Conservation (phyloP, 352 stramenopile genomes). For the Phytophthora rubi region DNA sequence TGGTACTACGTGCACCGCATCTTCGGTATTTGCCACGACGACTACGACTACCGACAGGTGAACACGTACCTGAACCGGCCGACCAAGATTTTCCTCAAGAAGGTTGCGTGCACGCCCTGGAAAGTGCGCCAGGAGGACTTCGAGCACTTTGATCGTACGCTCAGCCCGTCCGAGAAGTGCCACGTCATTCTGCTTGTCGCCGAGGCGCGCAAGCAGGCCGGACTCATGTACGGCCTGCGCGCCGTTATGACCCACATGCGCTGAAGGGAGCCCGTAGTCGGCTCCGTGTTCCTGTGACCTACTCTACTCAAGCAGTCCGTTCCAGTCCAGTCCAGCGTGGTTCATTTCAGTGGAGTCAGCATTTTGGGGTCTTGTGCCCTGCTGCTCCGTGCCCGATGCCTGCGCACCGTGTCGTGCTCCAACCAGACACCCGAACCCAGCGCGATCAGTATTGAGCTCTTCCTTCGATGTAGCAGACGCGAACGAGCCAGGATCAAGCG, state of each 20-base stretch:
- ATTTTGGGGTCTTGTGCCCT: slow-evolving; percentile 11
- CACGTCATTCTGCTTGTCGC: slow-evolving; percentile 85
- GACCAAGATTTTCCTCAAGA: slow-evolving; percentile 90
- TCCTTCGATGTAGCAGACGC: slow-evolving; percentile 40
- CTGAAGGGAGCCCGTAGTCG: slow-evolving; percentile 36
- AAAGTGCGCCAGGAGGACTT: slow-evolving; percentile 84
- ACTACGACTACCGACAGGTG: slow-evolving; percentile 88
- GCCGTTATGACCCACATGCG: slow-evolving; percentile 90
- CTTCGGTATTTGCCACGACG: slow-evolving; percentile 89
- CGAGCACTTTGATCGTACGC: slow-evolving; percentile 82
- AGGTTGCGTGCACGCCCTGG: slow-evolving; percentile 86
- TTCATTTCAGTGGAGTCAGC: slow-evolving; percentile 29
- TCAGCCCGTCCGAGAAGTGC: slow-evolving; percentile 85
- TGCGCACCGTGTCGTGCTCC: slow-evolving; percentile 20
- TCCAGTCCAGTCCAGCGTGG: slow-evolving; percentile 28
- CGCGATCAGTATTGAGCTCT: slow-evolving; percentile 33
- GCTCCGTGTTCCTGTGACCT: slow-evolving; percentile 27
- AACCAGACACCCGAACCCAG: slow-evolving; percentile 14
- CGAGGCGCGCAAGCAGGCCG: slow-evolving; percentile 86
- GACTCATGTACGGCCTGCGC: slow-evolving; percentile 87
- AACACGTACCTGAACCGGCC: slow-evolving; percentile 84
- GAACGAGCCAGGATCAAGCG: slow-evolving; percentile 30
- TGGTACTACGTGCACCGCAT: slow-evolving; percentile 91
- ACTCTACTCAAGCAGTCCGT: slow-evolving; percentile 25
- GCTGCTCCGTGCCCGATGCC: slow-evolving; percentile 16